Conservation (phyloP, 306 rosid species). For the Glycine tomentella region DNA sequence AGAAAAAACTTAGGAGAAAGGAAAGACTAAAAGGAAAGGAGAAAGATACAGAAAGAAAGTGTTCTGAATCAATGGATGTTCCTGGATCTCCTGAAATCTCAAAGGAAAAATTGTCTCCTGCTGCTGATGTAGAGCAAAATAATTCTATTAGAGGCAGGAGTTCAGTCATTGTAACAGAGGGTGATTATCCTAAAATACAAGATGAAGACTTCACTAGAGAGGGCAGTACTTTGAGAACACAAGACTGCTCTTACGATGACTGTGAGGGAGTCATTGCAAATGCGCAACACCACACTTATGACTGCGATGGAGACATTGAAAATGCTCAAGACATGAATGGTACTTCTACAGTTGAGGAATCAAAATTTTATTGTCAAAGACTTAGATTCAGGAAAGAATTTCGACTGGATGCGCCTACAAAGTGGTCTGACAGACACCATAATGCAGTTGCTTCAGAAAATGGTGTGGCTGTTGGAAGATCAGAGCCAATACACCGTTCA, state of each 20-base stretch:
- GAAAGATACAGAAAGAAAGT: conserved; percentile 58
- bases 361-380: conserved; percentile 65
- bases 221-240: conserved; percentile 52
- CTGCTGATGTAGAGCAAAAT: conserved; percentile 67
- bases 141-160: conserved; percentile 53
- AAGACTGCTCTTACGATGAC: conserved; percentile 53
- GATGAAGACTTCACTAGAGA: conserved; percentile 63
- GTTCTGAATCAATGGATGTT: conserved; percentile 60
- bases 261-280: conserved; percentile 58
- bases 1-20: conserved; percentile 91
- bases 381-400: conserved; percentile 68
- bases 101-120: conserved; percentile 64
- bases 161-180: conserved; percentile 64
- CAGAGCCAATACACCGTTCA: conserved; percentile 66
- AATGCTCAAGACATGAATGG: conserved; percentile 54
- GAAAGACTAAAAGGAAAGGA: conserved; percentile 96
- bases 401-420: conserved; percentile 67
- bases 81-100: conserved; percentile 59
- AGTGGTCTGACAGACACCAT: conserved; percentile 80
- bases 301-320: conserved; percentile 61
- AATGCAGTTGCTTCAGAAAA: conserved; percentile 67
- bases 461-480: conserved; percentile 57
- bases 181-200: conserved; percentile 63
- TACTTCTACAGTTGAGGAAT: conserved; percentile 62
- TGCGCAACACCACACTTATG: conserved; percentile 52